Evolutionary conservation across 768 basidiomycete genomes (phyloP).

Genomic region (Tubosaeta sp.): DNA sequence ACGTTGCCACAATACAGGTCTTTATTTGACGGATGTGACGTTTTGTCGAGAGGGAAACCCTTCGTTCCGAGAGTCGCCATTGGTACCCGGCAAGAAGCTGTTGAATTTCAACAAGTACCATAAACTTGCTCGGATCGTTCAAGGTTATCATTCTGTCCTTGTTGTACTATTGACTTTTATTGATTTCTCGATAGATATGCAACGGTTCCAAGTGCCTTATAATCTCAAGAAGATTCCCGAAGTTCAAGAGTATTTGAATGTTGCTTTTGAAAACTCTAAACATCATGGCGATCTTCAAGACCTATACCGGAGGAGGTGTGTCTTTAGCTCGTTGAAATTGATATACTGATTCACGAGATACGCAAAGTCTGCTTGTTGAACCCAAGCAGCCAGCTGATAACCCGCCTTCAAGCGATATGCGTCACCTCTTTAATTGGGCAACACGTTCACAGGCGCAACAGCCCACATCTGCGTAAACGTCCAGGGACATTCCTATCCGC

Average conservation of each 20-base stretch:
- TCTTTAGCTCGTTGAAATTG: background rate
- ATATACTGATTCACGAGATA: background rate
- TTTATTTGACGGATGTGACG: conserved; percentile 89
- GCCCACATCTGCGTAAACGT: conserved; percentile 32
- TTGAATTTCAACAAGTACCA: conserved; percentile 98
- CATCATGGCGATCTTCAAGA: conserved; percentile 82
- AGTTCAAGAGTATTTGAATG: conserved; percentile 74
- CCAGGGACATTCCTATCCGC: conserved; percentile 18
- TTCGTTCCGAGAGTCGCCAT: conserved; percentile 73
- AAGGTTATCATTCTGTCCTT: conserved; percentile 44
- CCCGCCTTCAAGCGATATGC: conserved; percentile 61
- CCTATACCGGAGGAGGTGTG: conserved; percentile 79
- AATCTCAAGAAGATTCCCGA: conserved; percentile 86
- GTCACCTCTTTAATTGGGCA: conserved; percentile 78
- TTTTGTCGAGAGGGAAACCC: conserved; percentile 96
- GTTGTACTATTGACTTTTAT: background rate
- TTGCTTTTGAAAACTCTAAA: conserved; percentile 70
- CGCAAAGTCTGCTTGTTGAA: conserved; percentile 69
- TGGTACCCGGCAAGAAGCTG: conserved; percentile 69
- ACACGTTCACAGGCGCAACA: conserved; percentile 49
- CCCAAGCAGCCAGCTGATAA: conserved; percentile 76
- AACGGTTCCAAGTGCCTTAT: conserved; percentile 86
- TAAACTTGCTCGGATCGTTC: conserved; percentile 80
- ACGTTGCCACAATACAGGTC: conserved; percentile 41
- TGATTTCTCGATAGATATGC: conserved; percentile 59